Conservation (phyloP, 2,329 filamentous ascomycete species). For the Colletotrichum ledebouriae region DNA sequence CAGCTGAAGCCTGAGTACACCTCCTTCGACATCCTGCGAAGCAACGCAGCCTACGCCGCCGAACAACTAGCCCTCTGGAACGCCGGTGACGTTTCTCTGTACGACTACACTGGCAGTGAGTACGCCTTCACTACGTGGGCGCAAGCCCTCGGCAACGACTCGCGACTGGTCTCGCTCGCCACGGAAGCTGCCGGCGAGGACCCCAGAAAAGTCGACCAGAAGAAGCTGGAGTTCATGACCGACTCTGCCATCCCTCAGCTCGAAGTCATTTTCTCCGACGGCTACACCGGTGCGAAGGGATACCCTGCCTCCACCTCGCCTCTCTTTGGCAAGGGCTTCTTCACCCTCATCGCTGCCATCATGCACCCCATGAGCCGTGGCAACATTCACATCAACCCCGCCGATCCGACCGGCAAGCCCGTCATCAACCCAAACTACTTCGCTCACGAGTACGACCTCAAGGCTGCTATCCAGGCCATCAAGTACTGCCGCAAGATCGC, state of each 20-base stretch:
- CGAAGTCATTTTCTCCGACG: slow-evolving; percentile 60
- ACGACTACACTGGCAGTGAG: slow-evolving; percentile 55
- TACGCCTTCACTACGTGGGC: slow-evolving; percentile 59
- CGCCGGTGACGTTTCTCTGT: slow-evolving; percentile 50
- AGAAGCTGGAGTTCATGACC: slow-evolving; percentile 56
- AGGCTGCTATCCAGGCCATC: slow-evolving; percentile 49
- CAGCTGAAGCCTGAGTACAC: slow-evolving; percentile 50
- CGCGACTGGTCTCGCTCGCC: slow-evolving; percentile 51
- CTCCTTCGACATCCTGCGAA: slow-evolving; percentile 50
- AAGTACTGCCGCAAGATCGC: slow-evolving; percentile 52
- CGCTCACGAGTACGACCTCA: slow-evolving; percentile 41
- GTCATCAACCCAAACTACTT: slow-evolving; percentile 52
- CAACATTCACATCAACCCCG: slow-evolving; percentile 52
- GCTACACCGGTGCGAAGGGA: slow-evolving; percentile 57
- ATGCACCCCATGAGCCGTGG: slow-evolving; percentile 51
- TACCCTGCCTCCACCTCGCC: slow-evolving; percentile 48
- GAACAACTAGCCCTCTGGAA: slow-evolving; percentile 55
- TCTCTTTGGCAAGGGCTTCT: slow-evolving; percentile 50
- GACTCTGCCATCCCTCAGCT: slow-evolving; percentile 55
- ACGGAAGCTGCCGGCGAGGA: slow-evolving; percentile 48
- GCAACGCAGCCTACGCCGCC: slow-evolving; percentile 52
- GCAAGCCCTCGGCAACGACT: slow-evolving; percentile 51
- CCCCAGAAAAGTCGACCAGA: slow-evolving; percentile 51
- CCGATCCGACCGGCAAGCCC: slow-evolving; percentile 51
- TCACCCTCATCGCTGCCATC: slow-evolving; percentile 48